Evolutionary conservation across 371 early-diverging fungal species (phyloP), one percentile per base, ranked within the genome.

Genomic region (Dichotomocladium elegans): DNA sequence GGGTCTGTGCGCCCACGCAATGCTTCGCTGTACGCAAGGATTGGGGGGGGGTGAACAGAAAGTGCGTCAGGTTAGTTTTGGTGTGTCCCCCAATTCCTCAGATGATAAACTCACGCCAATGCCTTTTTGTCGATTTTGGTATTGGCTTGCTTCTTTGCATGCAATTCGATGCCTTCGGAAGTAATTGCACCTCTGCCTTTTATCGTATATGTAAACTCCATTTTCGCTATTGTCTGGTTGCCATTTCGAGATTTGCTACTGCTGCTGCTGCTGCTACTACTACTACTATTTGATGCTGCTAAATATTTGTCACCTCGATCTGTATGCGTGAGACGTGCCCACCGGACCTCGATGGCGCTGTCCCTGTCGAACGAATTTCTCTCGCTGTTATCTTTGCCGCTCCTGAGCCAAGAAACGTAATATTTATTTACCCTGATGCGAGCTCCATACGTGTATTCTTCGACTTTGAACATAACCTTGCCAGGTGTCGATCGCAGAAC

Each of bases 381-480:
- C 21, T 8, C 25, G 21, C 27, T 1, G 26, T 14, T 21, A 22
- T 35, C 12, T 19, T 22, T 14, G n/a, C n/a, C n/a, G n/a, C n/a
- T n/a, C n/a, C n/a, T n/a, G n/a, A n/a, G n/a, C n/a, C n/a, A n/a
- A n/a, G n/a, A 22, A 15, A 10, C 14, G 14, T 0, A 15, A 9
- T 21, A 19, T 19, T 8, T 15, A 14, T 37, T 53, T 56, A 75
- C 75, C 77, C 73, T 55, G 73, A 70, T 17, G 65, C 71, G 14
- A 76, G 29, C 43, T 76, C 77, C 68, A 70, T 72, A 33, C 77
- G 68, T 12, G 57, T 56, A 33, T 70, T 72, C 52, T 64, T 67
- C 8, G 77, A 72, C 41, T 46, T 37, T 24, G 55, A 63, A 37
- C 53, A 72, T 3, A 62, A 58, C 26, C 37, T 41, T 27, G 53